Conservation (phyloP, 2,329 filamentous ascomycete species). For the Cladosporium velox region DNA sequence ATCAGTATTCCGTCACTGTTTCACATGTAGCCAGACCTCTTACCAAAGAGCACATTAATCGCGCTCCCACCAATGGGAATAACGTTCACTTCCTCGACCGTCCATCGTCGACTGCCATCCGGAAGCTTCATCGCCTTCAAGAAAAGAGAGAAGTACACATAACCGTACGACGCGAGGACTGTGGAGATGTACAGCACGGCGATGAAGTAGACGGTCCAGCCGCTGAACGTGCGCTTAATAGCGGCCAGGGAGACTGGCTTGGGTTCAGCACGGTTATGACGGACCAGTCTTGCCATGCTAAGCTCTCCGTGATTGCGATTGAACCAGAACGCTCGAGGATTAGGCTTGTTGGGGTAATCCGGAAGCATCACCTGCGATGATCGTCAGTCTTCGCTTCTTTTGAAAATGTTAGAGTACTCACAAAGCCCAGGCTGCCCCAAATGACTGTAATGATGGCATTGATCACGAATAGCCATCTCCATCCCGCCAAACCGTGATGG, state of each 20-base stretch:
- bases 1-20: not conserved
- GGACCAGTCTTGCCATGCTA: constrained; percentile 47
- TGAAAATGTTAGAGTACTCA: constrained; percentile 14
- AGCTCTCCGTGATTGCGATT: constrained; percentile 45
- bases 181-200: constrained; percentile 49
- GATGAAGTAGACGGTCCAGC: constrained; percentile 52
- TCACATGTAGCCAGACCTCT: constrained; percentile 1
- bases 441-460: constrained; percentile 36
- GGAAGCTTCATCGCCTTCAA: constrained; percentile 44
- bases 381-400: not conserved
- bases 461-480: constrained; percentile 51
- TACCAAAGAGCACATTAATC: constrained; percentile 49
- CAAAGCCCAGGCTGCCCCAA: constrained; percentile 6
- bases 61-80: constrained; percentile 53
- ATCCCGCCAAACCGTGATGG: constrained; percentile 40
- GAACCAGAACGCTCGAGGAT: constrained; percentile 49
- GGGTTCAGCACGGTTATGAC: constrained; percentile 49
- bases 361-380: constrained; percentile 50
- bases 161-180: constrained; percentile 51
- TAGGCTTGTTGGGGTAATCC: constrained; percentile 41
- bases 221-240: constrained; percentile 46
- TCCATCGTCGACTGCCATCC: constrained; percentile 48
- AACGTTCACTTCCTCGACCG: constrained; percentile 49
- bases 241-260: constrained; percentile 50
- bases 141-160: constrained; percentile 50